phyloP scores from a whole-genome alignment of 2,329 filamentous ascomycete species.

The Lachnellula cervina region DNA sequence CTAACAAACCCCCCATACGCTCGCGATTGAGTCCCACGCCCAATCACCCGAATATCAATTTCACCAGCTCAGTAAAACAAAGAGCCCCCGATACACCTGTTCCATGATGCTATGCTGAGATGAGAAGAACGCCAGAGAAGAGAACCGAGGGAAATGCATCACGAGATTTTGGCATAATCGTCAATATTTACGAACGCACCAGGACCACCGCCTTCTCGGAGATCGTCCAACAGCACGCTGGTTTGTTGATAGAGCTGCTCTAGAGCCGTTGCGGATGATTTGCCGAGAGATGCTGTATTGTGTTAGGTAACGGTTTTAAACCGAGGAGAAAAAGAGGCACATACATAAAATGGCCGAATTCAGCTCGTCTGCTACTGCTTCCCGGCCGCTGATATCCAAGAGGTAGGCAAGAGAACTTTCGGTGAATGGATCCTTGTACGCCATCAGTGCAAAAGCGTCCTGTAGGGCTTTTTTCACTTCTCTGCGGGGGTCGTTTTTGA shows the following conservation, averaged over 20 bases:
- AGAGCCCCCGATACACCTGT: slow-evolving; percentile 18
- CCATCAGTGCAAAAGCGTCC: slow-evolving; percentile 84
- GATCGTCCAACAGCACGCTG: slow-evolving; percentile 75
- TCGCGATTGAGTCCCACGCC: background rate
- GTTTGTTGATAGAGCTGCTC: slow-evolving; percentile 86
- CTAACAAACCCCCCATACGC: background rate
- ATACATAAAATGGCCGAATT: slow-evolving; percentile 81
- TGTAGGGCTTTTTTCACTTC: slow-evolving; percentile 70
- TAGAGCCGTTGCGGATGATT: slow-evolving; percentile 79
- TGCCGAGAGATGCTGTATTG: slow-evolving; percentile 73
- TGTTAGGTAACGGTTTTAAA: slow-evolving; percentile 23
- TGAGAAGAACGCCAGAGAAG: slow-evolving; percentile 13
- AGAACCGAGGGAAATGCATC: slow-evolving; percentile 1
- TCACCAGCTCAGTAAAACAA: background rate
- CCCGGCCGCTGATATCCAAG: slow-evolving; percentile 69
- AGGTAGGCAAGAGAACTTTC: slow-evolving; percentile 71
- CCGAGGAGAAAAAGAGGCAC: slow-evolving; percentile 1
- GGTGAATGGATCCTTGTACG: slow-evolving; percentile 75
- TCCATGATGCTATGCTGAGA: slow-evolving; percentile 18
- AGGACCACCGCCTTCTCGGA: slow-evolving; percentile 72
- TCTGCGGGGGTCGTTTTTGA: slow-evolving; percentile 62
- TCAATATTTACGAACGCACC: slow-evolving; percentile 76
- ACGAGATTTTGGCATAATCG: slow-evolving; percentile 36
- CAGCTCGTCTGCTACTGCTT: slow-evolving; percentile 82
- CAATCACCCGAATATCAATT: background rate